Evolutionary conservation across 148 eudicot genomes (phyloP).

Genomic region (Vaccinium myrtillus): DNA sequence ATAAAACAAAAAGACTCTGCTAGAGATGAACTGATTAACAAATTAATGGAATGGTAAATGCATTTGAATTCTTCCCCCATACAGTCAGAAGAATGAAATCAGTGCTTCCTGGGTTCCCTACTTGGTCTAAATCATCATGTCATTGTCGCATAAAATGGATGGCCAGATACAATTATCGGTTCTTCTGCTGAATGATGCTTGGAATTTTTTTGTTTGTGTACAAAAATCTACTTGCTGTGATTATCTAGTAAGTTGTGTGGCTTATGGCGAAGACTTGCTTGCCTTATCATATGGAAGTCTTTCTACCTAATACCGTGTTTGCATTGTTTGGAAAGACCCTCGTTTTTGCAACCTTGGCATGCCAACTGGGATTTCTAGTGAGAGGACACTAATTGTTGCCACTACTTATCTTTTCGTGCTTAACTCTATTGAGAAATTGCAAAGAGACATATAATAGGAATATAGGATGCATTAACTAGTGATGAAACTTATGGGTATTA

Average conservation of each 20-base stretch:
- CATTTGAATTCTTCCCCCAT: not conserved
- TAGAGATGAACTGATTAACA: not conserved
- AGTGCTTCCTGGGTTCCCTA: not conserved
- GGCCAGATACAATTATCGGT: not conserved
- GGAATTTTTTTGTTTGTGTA: not conserved
- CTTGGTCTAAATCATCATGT: not conserved
- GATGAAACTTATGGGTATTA: not conserved
- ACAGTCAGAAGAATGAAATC: not conserved
- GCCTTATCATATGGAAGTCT: not conserved
- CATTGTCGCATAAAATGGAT: not conserved
- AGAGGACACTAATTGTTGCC: not conserved
- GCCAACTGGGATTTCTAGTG: not conserved
- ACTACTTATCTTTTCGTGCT: not conserved
- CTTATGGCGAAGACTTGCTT: not conserved
- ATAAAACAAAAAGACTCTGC: not conserved
- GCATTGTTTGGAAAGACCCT: not conserved
- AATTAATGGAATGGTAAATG: not conserved
- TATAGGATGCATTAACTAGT: no score
- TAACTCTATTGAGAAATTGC: not conserved
- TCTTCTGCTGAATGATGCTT: not conserved
- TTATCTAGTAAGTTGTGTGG: not conserved
- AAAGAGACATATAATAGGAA: not conserved
- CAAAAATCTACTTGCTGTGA: not conserved
- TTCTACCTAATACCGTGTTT: not conserved
- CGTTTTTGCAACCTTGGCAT: not conserved